Evolutionary conservation across 805 yeast genomes (phyloP).

Genomic region (Jamesozyma piceae): DNA sequence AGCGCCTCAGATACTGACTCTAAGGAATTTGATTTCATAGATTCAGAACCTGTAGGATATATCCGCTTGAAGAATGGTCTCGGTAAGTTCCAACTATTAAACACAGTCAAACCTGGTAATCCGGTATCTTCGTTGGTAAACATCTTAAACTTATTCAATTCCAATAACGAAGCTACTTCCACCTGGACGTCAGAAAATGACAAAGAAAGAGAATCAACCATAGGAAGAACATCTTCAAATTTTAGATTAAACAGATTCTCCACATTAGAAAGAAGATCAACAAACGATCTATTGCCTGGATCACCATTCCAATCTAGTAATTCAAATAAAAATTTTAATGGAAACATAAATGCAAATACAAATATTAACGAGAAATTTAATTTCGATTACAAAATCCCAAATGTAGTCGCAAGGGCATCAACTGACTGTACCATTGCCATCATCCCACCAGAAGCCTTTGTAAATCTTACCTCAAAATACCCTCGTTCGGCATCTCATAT

Average conservation of each 20-base stretch:
- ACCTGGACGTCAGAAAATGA: background rate
- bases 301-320: background rate
- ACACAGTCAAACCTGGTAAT: slow-evolving; percentile 73
- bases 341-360: background rate
- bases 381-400: slow-evolving; percentile 16
- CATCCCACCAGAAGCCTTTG: slow-evolving; percentile 78
- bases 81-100: slow-evolving; percentile 57
- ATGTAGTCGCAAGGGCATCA: slow-evolving; percentile 66
- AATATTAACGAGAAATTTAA: background rate
- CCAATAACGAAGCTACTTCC: background rate
- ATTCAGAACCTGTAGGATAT: slow-evolving; percentile 8
- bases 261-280: background rate
- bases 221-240: background rate
- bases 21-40: background rate
- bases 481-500: slow-evolving; percentile 91
- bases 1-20: slow-evolving; percentile 14
- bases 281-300: background rate
- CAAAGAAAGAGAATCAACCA: background rate
- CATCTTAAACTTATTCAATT: slow-evolving; percentile 64
- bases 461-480: slow-evolving; percentile 56
- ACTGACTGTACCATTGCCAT: slow-evolving; percentile 78
- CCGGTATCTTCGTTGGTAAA: slow-evolving; percentile 78
- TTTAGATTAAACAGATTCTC: too few relatives aligned
- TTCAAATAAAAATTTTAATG: background rate
- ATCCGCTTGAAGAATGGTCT: slow-evolving; percentile 20